phyloP scores from a whole-genome alignment of 2,329 filamentous ascomycete genomes.

The Amauroascus niger region DNA sequence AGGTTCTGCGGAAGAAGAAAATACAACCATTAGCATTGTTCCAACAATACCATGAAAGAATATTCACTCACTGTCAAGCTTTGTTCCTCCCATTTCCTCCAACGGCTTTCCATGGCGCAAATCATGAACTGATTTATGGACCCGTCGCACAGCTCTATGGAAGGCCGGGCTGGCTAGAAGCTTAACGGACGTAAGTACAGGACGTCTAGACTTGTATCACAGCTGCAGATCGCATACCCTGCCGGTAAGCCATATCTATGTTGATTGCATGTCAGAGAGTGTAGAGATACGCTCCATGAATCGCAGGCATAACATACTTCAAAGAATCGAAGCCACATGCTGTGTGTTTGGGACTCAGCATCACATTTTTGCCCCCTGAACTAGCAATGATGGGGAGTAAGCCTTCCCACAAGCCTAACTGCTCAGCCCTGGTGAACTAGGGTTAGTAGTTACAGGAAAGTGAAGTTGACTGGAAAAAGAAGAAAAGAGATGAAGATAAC shows the following conservation, averaged over 20 bases:
- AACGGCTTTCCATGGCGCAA: conserved; percentile 35
- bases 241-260: conserved; percentile 31
- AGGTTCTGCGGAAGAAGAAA: conserved; percentile 7
- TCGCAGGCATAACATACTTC: conserved; percentile 25
- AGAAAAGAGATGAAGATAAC: too few species aligned
- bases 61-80: conserved; percentile 29
- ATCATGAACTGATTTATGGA: conserved; percentile 36
- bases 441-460: too few species aligned
- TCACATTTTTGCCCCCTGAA: not conserved
- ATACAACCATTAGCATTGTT: conserved; percentile 1
- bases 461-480: not conserved
- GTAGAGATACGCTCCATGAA: not conserved
- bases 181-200: conserved; percentile 21
- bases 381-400: not conserved
- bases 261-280: conserved; percentile 12
- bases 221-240: conserved; percentile 25
- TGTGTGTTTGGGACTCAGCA: not conserved
- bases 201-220: conserved; percentile 7
- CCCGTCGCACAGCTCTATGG: conserved; percentile 35
- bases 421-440: too few species aligned
- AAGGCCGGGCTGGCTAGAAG: conserved; percentile 37
- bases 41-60: not conserved
- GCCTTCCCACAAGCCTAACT: not conserved
- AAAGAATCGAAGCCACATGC: conserved; percentile 26
- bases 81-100: conserved; percentile 37